These are phyloP conservation scores for Linderina pennispora DNA, from an alignment of 192 early-diverging fungal species.

Conservation along the genomic window DNA sequence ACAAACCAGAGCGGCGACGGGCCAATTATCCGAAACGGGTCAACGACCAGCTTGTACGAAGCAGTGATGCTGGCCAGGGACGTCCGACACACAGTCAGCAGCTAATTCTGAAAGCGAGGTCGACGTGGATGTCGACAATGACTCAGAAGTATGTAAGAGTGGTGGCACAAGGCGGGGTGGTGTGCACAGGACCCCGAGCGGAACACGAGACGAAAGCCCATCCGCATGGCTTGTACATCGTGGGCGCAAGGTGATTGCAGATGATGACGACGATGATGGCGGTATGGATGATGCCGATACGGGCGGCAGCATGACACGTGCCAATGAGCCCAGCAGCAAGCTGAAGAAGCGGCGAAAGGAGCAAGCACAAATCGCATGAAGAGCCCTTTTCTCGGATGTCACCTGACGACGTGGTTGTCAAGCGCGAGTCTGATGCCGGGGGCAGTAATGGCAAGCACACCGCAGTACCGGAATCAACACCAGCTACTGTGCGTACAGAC, in stretches of 20 bases:
- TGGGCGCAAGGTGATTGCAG: conserved; percentile 26
- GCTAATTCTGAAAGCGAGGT: conserved; percentile 25
- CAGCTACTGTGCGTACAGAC: no score
- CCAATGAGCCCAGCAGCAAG: not conserved
- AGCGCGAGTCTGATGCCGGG: no score
- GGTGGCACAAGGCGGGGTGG: not conserved
- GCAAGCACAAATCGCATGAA: no score
- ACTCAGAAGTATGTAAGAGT: no score
- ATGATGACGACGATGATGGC: conserved; percentile 28
- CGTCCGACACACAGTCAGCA: not conserved
- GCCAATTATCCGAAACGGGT: conserved; percentile 28
- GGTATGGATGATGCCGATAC: conserved; percentile 4
- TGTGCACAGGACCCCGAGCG: not conserved
- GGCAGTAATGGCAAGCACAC: no score
- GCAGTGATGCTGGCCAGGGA: no score
- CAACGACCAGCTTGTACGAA: no score
- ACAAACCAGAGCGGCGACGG: conserved; percentile 7
- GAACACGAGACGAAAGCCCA: conserved; percentile 5
- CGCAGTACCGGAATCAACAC: no score
- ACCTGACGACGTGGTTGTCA: no score
- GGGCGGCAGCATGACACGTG: not conserved
- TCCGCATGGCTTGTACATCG: conserved; percentile 7
- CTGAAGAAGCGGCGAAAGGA: conserved; percentile 5
- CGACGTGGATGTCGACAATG: conserved; percentile 20
- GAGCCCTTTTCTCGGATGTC: no score